Base-by-base conservation (phyloP, 176 grass and related monocot genomes). In the Themeda triandra region DNA sequence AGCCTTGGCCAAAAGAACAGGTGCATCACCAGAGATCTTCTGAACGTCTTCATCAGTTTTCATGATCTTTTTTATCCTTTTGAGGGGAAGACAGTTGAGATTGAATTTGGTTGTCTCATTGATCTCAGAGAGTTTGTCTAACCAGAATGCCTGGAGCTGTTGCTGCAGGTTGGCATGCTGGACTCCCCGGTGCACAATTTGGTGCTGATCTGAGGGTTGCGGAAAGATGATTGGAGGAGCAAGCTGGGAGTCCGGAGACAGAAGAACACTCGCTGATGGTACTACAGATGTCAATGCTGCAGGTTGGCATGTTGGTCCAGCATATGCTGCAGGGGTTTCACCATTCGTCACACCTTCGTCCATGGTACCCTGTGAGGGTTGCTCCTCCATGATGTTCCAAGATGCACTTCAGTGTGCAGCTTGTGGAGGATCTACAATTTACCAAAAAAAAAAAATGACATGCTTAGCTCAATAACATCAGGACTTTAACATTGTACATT, bases 321-420 rank as follows among this genome's bases (percentile, higher is more conserved):
- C 53, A 58, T 58, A 65, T 37, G 71, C 40, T 19, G 75, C 33
- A 80, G 87, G 76, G 10, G 78, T 42, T 19, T 85, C 71, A 42
- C 76, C 62, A 31, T 65, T 21, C 0, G 72, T 69, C 69, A 76
- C 81, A 62, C 33, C 71, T 73, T 86, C 85, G 48, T 85, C 76
- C 25, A 69, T 70, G 42, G 72, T 65, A 4, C 33, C 44, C 49
- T 88, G 84, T 59, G 84, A 70, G 41, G 75, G 53, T 49, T 80
- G 92, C 36, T 94, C 63, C 63, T 66, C 84, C 87, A 59, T 59
- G 54, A 94, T 94, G 60, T 62, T 56, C 25, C 31, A 75, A 83
- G 71, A 76, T 80, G 65, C 40, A 62, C 14, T 79, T 35, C 80
- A 67, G 65, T 46, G 2, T 49, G 19, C 56, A 64, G 63, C 64